Evolutionary conservation across 2,329 filamentous ascomycete genomes (phyloP), one percentile per base, ranked within the genome.

Genomic region (Whalleya microplaca): DNA sequence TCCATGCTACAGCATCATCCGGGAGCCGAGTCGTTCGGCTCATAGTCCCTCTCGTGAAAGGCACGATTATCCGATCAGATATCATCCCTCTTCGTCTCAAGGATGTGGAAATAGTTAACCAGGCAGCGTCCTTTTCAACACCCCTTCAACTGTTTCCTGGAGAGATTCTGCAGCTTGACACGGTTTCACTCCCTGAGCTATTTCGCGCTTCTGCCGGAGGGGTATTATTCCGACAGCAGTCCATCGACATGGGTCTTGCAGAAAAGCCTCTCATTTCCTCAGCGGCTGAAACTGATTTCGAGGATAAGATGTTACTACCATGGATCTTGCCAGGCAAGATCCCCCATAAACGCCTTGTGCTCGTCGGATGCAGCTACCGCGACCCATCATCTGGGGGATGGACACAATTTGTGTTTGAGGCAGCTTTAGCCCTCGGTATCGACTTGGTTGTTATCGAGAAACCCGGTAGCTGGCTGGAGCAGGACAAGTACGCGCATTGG

Each of bases 391-490:
- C 62, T 16, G 67, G 66, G 12, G 66, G 66, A 1, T 68, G 63
- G 63, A 64, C 64, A 9, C 59, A 64, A 23, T 68, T 62, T 43
- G 65, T 59, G 2, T 64, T 53, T 29, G 51, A 45, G 27, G 66
- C 67, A 5, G 65, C 67, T 19, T 53, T 49, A 16, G 58, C 61
- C 9, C 60, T 68, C 0, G 64, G 66, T 4, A 66, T 69, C 21
- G 65, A 65, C 37, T 59, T 70, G 5, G 61, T 70, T 2, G 46
- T 70, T 20, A 56, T 70, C 29, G 66, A 67, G 45, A 56, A 55
- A 21, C 48, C 64, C 14, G 60, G 59, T 8, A 56, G 60, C 14
- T 69, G 68, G 68, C 48, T 70, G 21, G 57, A 61, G 27, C 59
- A 55, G 20, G 48, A 37, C 2, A 52, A 65, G 23, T 70, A 64